phyloP scores from a whole-genome alignment of 345 rosid species.

The Triadica sebifera region DNA sequence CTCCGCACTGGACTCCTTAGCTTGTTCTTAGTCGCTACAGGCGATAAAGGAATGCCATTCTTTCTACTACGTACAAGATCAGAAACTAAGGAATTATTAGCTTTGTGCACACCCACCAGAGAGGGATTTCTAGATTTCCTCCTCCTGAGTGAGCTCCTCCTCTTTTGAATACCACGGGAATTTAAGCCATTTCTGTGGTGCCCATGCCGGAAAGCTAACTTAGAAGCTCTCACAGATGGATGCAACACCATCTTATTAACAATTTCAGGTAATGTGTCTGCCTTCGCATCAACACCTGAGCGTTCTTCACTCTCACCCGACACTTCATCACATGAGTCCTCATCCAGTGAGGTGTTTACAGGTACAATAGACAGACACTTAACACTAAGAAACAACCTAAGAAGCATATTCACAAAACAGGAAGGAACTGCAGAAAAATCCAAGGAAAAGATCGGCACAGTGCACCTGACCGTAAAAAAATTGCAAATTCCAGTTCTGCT shows the following conservation, averaged over 20 bases:
- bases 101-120: constrained; percentile 38
- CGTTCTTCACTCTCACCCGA: constrained; percentile 22
- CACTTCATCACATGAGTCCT: constrained; percentile 25
- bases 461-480: constrained; percentile 42
- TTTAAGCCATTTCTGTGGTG: constrained; percentile 47
- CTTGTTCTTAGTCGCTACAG: constrained; percentile 44
- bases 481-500: constrained; percentile 56
- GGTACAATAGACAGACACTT: constrained; percentile 33
- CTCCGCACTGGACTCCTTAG: constrained; percentile 45
- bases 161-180: constrained; percentile 64
- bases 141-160: constrained; percentile 69
- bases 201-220: constrained; percentile 41
- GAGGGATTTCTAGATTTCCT: constrained; percentile 61
- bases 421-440: constrained; percentile 69
- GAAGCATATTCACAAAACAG: constrained; percentile 61
- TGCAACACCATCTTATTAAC: constrained; percentile 34
- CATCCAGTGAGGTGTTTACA: constrained; percentile 39
- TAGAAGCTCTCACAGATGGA: constrained; percentile 51
- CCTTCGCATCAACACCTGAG: constrained; percentile 14
- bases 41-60: constrained; percentile 49
- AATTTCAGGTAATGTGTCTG: constrained; percentile 11
- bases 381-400: constrained; percentile 28
- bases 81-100: constrained; percentile 53
- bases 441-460: constrained; percentile 53
- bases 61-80: constrained; percentile 58